Base-by-base conservation (phyloP, 352 stramenopile species). In the Phytopythium cucurbitacearum region DNA sequence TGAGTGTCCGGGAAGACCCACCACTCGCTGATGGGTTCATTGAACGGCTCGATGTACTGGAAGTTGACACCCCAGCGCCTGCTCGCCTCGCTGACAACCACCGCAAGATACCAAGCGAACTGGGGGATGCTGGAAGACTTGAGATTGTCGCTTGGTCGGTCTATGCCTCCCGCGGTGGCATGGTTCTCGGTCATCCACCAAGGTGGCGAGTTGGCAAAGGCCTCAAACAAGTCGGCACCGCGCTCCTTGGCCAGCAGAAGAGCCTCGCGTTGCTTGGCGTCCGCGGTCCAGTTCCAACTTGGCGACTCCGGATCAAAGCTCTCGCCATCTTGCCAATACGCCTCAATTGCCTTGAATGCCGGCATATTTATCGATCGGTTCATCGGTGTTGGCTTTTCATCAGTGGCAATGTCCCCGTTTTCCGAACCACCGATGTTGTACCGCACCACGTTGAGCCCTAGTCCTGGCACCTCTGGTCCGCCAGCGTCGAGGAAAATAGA, bases 141-240 rank as follows among this genome's bases (percentile, higher is more conserved):
- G 8, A 85, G 52, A 42, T 87, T 87, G 52, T 81, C 71, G 21
- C 66, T 66, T 6, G 51, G 64, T 21, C 73, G 62, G 5, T 57
- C 64, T 13, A 60, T 53, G 39, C 63, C 73, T 38, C 76, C 76
- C 10, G 76, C 73, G 10, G 73, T 74, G 0, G 73, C 69, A 46
- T 73, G 59, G 55, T 85, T 85, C 53, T 62, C 67, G 35, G 59
- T 80, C 76, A 85, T 87, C 76, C 76, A 87, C 76, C 76, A 87
- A 10, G 76, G 76, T 5, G 73, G 73, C 41, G 76, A 71, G 51
- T 87, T 85, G 4, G 73, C 80, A 44, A 84, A 85, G 0, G 71
- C 71, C 38, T 87, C 76, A 3, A 75, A 56, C 32, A 76, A 15
- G 60, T 78, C 69, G 8, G 58, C 66, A 15, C 61, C 73, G 32